Evolutionary conservation across 2,329 filamentous ascomycete species (phyloP).

Genomic region (Alternaria sp.): DNA sequence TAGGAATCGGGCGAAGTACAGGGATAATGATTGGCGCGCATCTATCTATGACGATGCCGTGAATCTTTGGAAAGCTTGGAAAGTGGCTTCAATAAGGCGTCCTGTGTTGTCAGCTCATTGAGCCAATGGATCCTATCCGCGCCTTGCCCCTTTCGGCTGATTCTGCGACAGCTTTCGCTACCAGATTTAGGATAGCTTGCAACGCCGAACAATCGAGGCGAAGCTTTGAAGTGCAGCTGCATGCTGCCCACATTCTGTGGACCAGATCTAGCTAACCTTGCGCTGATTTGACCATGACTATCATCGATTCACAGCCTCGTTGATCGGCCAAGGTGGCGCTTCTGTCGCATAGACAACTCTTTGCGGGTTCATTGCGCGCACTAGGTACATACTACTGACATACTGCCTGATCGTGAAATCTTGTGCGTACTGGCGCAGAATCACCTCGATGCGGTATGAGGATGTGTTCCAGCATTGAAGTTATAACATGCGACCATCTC

Average conservation of each 20-base stretch:
- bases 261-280: background rate
- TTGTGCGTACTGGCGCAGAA: constrained; percentile 4
- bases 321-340: background rate
- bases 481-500: background rate
- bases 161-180: constrained; percentile 13
- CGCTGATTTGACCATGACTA: background rate
- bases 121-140: background rate
- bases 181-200: background rate
- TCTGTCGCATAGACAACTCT: background rate
- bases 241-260: background rate
- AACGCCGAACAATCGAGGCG: background rate
- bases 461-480: background rate
- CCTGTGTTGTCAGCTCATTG: background rate
- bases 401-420: background rate
- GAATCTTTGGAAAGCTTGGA: background rate
- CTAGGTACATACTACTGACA: background rate
- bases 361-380: background rate
- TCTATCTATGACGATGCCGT: constrained; percentile 13
- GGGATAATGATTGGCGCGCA: constrained; percentile 12
- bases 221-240: background rate
- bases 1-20: background rate
- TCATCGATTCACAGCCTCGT: background rate
- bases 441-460: constrained; percentile 4
- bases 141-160: constrained; percentile 12
- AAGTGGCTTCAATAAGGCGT: background rate